Evolutionary conservation across 306 rosid species (phyloP).

Genomic region (Castanopsis chinensis): DNA sequence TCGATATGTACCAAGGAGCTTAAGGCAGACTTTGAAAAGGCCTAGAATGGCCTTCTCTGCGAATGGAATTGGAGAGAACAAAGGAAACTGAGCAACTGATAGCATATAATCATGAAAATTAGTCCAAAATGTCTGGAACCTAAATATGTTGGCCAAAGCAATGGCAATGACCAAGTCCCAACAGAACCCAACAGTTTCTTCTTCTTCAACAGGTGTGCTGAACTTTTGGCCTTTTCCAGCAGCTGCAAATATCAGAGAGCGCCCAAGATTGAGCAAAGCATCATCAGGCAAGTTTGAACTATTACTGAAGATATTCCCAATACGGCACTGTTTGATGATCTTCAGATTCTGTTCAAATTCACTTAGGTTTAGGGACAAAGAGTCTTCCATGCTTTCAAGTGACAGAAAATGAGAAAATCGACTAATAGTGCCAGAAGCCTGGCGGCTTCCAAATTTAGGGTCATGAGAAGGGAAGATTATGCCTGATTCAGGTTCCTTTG

Average conservation of each 20-base stretch:
- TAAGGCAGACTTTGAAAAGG: slow-evolving; percentile 65
- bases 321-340: slow-evolving; percentile 71
- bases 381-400: slow-evolving; percentile 58
- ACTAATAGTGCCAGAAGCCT: slow-evolving; percentile 39
- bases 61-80: slow-evolving; percentile 84
- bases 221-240: slow-evolving; percentile 97
- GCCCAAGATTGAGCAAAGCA: slow-evolving; percentile 66
- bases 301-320: slow-evolving; percentile 61
- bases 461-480: slow-evolving; percentile 37
- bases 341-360: slow-evolving; percentile 86
- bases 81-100: slow-evolving; percentile 74
- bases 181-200: slow-evolving; percentile 85
- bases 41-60: slow-evolving; percentile 67
- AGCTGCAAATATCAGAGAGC: slow-evolving; percentile 71
- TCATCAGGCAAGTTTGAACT: slow-evolving; percentile 67
- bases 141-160: slow-evolving; percentile 48
- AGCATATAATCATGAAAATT: slow-evolving; percentile 64
- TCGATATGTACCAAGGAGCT: slow-evolving; percentile 45
- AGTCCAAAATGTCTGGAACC: slow-evolving; percentile 75
- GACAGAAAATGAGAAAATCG: slow-evolving; percentile 57
- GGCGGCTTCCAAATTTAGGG: slow-evolving; percentile 42
- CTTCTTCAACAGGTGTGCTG: slow-evolving; percentile 87
- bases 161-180: slow-evolving; percentile 81
- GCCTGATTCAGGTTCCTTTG: slow-evolving; percentile 45
- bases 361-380: slow-evolving; percentile 52